phyloP scores from a whole-genome alignment of 2,329 filamentous ascomycete genomes.

The Bisporella sp. region DNA sequence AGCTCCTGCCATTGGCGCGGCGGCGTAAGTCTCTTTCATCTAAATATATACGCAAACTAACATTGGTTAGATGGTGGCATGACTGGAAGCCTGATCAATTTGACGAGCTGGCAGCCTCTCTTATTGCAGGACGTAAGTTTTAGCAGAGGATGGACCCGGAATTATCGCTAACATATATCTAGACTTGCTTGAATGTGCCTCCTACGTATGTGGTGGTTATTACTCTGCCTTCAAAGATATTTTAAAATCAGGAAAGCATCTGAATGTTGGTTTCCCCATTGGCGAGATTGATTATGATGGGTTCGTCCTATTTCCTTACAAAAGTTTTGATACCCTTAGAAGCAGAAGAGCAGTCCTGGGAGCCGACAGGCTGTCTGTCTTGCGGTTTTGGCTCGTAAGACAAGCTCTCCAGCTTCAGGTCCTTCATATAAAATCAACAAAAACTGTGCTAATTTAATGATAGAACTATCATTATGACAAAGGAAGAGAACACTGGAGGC shows the following conservation, averaged over 20 bases:
- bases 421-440: no score
- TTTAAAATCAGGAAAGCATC: conserved; percentile 21
- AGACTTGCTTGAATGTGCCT: conserved; percentile 23
- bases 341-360: no score
- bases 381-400: no score
- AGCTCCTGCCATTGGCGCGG: conserved; percentile 33
- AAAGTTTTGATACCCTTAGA: no score
- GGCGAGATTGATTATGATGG: conserved; percentile 35
- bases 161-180: not conserved
- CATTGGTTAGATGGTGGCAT: conserved; percentile 1
- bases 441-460: no score
- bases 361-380: no score
- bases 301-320: conserved; percentile 5
- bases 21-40: conserved; percentile 12
- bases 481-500: conserved; percentile 35
- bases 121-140: conserved; percentile 18
- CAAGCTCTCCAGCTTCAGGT: no score
- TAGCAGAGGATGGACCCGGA: no score
- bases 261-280: conserved; percentile 38
- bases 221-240: conserved; percentile 23
- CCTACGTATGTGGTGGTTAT: conserved; percentile 17
- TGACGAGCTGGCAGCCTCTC: conserved; percentile 31
- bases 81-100: conserved; percentile 20
- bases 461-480: conserved; percentile 30
- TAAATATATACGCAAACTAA: no score